These are phyloP conservation scores for Keqinozyma sinolaborantium DNA, from an alignment of 1,139 yeast species.

Conservation along the genomic window DNA sequence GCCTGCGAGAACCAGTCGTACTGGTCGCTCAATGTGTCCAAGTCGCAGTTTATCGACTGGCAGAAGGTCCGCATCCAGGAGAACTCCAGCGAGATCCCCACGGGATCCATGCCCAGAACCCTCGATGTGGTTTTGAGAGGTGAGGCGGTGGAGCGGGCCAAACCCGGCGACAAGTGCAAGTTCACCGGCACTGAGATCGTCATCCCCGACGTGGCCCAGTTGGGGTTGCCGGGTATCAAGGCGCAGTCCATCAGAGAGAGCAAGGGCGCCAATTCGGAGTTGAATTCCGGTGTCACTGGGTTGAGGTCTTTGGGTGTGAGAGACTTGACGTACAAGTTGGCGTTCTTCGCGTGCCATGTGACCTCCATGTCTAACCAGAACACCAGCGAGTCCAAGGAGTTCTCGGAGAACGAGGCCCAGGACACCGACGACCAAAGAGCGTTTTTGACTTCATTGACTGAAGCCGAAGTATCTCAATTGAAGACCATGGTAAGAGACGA, in stretches of 20 bases:
- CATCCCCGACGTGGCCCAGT: slow-evolving; percentile 90
- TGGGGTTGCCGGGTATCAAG: slow-evolving; percentile 95
- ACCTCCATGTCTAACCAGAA: slow-evolving; percentile 48
- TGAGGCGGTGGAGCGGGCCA: slow-evolving; percentile 92
- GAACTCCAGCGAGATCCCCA: slow-evolving; percentile 92
- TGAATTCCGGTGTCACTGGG: slow-evolving; percentile 84
- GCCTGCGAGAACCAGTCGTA: slow-evolving; percentile 83
- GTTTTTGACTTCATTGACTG: slow-evolving; percentile 74
- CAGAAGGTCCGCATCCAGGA: slow-evolving; percentile 95
- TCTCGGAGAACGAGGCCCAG: slow-evolving; percentile 34
- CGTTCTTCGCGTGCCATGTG: slow-evolving; percentile 91
- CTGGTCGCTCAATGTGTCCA: slow-evolving; percentile 81
- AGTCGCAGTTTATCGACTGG: slow-evolving; percentile 94
- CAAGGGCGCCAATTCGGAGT: slow-evolving; percentile 61
- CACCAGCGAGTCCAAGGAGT: slow-evolving; percentile 30
- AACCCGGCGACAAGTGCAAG: slow-evolving; percentile 95
- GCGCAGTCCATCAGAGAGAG: slow-evolving; percentile 78
- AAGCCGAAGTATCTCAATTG: slow-evolving; percentile 79
- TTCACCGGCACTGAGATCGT: slow-evolving; percentile 97
- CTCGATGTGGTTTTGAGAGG: slow-evolving; percentile 91
- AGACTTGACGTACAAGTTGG: slow-evolving; percentile 87
- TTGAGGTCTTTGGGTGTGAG: slow-evolving; percentile 87
- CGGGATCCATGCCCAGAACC: slow-evolving; percentile 99
- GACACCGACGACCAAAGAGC: slow-evolving; percentile 67
- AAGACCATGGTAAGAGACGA: slow-evolving; percentile 90